These are phyloP conservation scores for Sphaerostilbella broomeana DNA, from an alignment of 2,329 filamentous ascomycete species.

Conservation along the genomic window DNA sequence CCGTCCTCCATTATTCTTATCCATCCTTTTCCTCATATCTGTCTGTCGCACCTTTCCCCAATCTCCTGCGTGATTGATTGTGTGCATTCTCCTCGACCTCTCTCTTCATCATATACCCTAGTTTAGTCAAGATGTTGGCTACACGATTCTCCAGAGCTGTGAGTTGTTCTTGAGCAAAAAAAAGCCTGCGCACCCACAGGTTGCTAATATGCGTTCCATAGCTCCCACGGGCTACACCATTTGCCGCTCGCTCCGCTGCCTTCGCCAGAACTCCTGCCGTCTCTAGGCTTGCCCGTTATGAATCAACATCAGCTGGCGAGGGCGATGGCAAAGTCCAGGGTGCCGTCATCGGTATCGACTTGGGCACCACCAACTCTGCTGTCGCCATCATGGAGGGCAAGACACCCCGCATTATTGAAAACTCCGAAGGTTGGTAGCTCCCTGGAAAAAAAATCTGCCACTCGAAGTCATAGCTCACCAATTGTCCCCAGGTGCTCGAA, in stretches of 20 bases:
- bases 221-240: slow-evolving; percentile 71
- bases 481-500: slow-evolving; percentile 29
- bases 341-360: slow-evolving; percentile 94
- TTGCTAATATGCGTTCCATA: slow-evolving; percentile 30
- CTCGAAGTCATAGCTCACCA: slow-evolving; percentile 15
- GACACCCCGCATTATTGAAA: slow-evolving; percentile 91
- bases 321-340: slow-evolving; percentile 77
- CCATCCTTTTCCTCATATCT: slow-evolving; percentile 21
- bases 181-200: not conserved
- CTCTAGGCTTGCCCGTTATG: slow-evolving; percentile 70
- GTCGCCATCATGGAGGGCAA: slow-evolving; percentile 98
- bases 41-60: slow-evolving; percentile 21
- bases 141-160: slow-evolving; percentile 69
- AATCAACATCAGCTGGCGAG: slow-evolving; percentile 52
- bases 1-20: slow-evolving; percentile 19
- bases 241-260: slow-evolving; percentile 60
- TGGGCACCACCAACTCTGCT: slow-evolving; percentile 96
- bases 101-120: slow-evolving; percentile 31
- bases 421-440: slow-evolving; percentile 68
- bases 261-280: slow-evolving; percentile 63
- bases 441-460: not conserved
- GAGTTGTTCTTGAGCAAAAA: slow-evolving; percentile 32
- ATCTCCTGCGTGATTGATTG: slow-evolving; percentile 21
- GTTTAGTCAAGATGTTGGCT: slow-evolving; percentile 58
- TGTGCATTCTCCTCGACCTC: slow-evolving; percentile 27